Conservation (phyloP, 1,139 yeast genomes). For the Blastobotrys ciferrii region DNA sequence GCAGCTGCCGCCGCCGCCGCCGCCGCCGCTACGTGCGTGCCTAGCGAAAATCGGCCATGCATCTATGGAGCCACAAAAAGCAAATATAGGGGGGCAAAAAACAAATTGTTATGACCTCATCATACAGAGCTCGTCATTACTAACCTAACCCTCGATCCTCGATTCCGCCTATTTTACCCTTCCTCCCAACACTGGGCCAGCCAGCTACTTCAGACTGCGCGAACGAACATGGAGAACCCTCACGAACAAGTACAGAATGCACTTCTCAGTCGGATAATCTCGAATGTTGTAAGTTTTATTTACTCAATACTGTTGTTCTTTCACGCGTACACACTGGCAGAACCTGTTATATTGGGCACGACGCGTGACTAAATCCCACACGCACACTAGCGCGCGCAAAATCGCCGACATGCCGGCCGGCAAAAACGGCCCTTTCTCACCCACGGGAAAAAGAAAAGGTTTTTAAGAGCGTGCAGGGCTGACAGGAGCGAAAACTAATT, state of each 20-base stretch:
- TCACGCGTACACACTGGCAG: too few relatives aligned
- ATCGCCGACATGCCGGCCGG: too few relatives aligned
- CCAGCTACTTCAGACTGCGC: background rate
- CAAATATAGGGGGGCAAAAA: slow-evolving; percentile 2
- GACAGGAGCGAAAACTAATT: too few relatives aligned
- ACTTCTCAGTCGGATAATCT: slow-evolving; percentile 69
- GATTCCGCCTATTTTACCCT: background rate
- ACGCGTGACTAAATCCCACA: background rate
- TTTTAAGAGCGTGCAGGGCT: background rate
- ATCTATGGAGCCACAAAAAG: background rate
- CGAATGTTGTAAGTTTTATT: slow-evolving; percentile 51
- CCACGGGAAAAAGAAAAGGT: background rate
- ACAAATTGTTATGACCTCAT: slow-evolving; percentile 10
- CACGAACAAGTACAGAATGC: slow-evolving; percentile 85
- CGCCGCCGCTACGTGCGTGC: background rate
- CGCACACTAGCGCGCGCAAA: too few relatives aligned
- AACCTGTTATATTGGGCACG: too few relatives aligned
- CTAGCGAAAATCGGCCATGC: background rate
- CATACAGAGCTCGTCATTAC: background rate
- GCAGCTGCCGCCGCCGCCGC: too few relatives aligned
- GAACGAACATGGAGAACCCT: slow-evolving; percentile 69
- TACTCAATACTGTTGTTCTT: background rate
- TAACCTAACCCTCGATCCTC: background rate
- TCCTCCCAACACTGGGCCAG: background rate
- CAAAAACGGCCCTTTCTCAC: too few relatives aligned